A percentile compares a stretch with the other conserved stretches of the same genome.
Evolutionary conservation across 2,329 filamentous ascomycete species (phyloP).

Genomic region (Botryotinia convoluta): DNA sequence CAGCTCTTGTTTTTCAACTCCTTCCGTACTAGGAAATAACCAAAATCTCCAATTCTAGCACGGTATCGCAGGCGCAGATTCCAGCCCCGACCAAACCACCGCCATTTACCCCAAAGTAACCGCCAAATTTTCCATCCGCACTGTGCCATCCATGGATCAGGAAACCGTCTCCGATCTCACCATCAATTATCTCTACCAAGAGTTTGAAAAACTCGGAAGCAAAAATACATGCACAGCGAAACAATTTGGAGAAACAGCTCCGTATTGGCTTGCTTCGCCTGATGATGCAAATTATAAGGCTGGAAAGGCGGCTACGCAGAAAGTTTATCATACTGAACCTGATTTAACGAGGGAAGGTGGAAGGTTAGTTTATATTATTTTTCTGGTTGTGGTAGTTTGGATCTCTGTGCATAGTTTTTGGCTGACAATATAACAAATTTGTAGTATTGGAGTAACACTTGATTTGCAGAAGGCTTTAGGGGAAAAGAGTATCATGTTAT

Average conservation of each 20-base stretch:
- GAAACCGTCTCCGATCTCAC: neutral
- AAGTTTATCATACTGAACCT: neutral
- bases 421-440: neutral
- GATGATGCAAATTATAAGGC: conserved; percentile 5
- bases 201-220: neutral
- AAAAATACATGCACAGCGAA: conserved; percentile 5
- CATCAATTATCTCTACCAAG: neutral
- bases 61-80: conserved; percentile 6
- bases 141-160: neutral
- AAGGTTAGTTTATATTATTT: neutral
- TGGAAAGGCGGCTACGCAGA: conserved; percentile 3
- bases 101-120: conserved; percentile 3
- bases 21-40: neutral
- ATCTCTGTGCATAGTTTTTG: neutral
- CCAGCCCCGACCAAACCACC: neutral
- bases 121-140: conserved; percentile 13
- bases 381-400: too few species aligned
- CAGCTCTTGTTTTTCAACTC: too few species aligned
- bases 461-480: conserved; percentile 11
- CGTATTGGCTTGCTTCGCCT: neutral
- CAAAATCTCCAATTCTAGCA: neutral
- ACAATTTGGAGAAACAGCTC: neutral
- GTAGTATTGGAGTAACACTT: conserved; percentile 10
- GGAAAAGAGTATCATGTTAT: conserved; percentile 14
- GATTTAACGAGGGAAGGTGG: conserved; percentile 18